phyloP scores from a whole-genome alignment of 768 basidiomycete species.

The Candolleomyces efflorescens region DNA sequence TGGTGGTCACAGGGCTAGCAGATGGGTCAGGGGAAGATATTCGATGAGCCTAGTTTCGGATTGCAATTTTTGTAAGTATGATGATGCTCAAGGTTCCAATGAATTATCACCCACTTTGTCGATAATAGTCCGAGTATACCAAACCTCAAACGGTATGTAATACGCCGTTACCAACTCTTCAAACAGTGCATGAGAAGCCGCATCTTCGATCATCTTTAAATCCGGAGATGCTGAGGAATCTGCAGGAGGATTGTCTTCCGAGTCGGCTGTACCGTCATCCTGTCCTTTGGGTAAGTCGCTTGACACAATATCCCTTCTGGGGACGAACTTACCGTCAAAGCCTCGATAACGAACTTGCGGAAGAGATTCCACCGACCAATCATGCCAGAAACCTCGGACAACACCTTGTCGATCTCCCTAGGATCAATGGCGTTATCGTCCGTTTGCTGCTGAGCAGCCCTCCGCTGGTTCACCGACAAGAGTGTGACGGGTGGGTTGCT shows the following conservation, averaged over 20 bases:
- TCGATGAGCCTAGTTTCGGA: conserved; percentile 67
- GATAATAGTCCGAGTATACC: conserved; percentile 84
- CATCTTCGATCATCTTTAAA: conserved; percentile 37
- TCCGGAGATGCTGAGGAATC: conserved; percentile 13
- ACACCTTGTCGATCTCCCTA: conserved; percentile 83
- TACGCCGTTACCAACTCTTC: conserved; percentile 65
- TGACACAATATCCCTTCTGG: background rate
- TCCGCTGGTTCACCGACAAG: conserved; percentile 26
- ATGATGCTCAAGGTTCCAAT: too few relatives aligned
- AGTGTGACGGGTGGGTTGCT: conserved; percentile 35
- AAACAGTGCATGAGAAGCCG: conserved; percentile 55
- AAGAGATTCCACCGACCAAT: conserved; percentile 90
- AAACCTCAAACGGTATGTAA: conserved; percentile 86
- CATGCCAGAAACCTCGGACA: conserved; percentile 89
- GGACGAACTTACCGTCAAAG: conserved; percentile 52
- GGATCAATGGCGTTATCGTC: conserved; percentile 71
- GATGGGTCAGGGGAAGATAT: conserved; percentile 72
- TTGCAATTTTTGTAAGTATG: background rate
- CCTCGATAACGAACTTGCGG: conserved; percentile 77
- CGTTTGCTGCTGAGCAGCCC: conserved; percentile 14
- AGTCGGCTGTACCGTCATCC: conserved; percentile 8
- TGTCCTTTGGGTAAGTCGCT: background rate
- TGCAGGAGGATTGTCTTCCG: conserved; percentile 5
- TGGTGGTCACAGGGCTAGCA: conserved; percentile 60
- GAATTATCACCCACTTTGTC: conserved; percentile 66